These are phyloP conservation scores for Amphicarpaea edgeworthii DNA, from an alignment of 306 rosid genomes.

Conservation along the genomic window DNA sequence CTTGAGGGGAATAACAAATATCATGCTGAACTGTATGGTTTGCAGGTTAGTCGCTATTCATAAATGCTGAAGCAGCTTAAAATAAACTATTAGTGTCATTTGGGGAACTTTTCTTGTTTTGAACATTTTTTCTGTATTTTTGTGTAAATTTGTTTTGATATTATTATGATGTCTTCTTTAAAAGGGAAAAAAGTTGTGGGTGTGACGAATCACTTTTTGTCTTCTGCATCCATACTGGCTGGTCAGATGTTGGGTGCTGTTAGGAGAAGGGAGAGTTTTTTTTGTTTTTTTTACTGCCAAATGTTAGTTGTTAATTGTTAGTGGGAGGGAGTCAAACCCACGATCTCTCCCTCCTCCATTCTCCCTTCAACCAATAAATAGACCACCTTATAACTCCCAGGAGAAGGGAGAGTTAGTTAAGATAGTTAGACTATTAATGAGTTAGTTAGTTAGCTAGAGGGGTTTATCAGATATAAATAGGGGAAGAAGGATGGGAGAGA, in stretches of 20 bases:
- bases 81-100: neutral
- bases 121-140: constrained; percentile 16
- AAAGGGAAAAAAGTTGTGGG: neutral
- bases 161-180: neutral
- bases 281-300: too few relatives aligned
- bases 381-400: too few relatives aligned
- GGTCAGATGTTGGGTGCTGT: neutral
- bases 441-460: too few relatives aligned
- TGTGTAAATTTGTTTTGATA: constrained; percentile 11
- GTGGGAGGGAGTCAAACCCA: too few relatives aligned
- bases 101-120: neutral
- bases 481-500: too few relatives aligned
- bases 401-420: too few relatives aligned
- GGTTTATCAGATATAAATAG: too few relatives aligned
- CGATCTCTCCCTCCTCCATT: too few relatives aligned
- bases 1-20: constrained; percentile 97
- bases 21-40: constrained; percentile 90
- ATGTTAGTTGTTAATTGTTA: too few relatives aligned
- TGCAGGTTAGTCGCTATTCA: constrained; percentile 70
- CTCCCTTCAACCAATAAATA: too few relatives aligned
- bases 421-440: too few relatives aligned
- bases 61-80: constrained; percentile 20
- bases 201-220: neutral
- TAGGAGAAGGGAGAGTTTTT: too few relatives aligned
- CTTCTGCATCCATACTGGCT: neutral